Evolutionary conservation across 495 filamentous ascomycete species (phyloP), one percentile per base, ranked within the genome.

Genomic region (Saxophila tyrrhenica): DNA sequence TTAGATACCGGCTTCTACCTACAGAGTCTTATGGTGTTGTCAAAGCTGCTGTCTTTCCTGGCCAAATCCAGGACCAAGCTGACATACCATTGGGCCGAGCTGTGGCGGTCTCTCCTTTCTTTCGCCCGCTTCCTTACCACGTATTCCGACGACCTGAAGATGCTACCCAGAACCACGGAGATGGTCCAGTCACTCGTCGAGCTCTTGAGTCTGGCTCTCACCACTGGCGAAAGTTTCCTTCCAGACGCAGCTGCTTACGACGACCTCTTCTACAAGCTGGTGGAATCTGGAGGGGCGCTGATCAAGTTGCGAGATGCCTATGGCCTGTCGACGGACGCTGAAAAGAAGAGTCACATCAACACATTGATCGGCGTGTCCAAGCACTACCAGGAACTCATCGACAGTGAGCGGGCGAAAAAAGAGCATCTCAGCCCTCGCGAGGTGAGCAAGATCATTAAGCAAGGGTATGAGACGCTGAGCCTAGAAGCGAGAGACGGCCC

Each of bases 231-330:
- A 65, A 79, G 84, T 8, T 96, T 97, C 69, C 81, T 97, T n/a
- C 94, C 94, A 0, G 87, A 84, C 52, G 80, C 89, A 20, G 75
- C 85, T 38, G 83, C 85, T 20, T 96, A 96, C 66, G 92, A 98
- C 62, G 94, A 97, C 64, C 75, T 98, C 11, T 95, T 98, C 70
- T 98, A 98, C 75, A 98, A 98, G 70, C 76, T 98, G 15, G 87
- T 97, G 46, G 92, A 98, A 68, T 85, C 80, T 16, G 89, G 89
- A 2, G 87, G 95, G 45, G 77, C 88, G 32, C 75, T 98, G 38
- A 70, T 78, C 22, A 89, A 87, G 68, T 95, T 96, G 69, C 78
- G 88, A 20, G 82, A 86, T 60, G 82, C 76, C 1, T 96, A 89
- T 68, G 61, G 66, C 5, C 64, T 86, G 39, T 66, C 65, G 8